Evolutionary conservation across 441 rosid genomes (phyloP), one percentile per base, ranked within the genome.

Genomic region (Adansonia rubrostipa): DNA sequence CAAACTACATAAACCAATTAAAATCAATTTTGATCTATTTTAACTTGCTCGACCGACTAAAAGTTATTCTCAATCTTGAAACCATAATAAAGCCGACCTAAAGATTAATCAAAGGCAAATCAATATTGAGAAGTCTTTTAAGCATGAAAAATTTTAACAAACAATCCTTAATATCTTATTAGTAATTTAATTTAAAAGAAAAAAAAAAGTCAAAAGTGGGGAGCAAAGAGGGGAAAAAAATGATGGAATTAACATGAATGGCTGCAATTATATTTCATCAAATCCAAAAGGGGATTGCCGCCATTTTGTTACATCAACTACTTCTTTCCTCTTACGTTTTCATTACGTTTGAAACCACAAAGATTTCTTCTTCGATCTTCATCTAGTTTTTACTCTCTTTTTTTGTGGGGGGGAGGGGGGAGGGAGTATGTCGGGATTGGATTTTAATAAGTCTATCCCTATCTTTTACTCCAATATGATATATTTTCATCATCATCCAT

Each of bases 261-360:
- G 65, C 58, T 22, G 24, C 6, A 36, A 36, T 64, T 36, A 15
- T 6, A 36, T 14, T 64, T 5, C 13, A n/a, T 44, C 51, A 9
- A 66, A 66, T 20, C 51, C n/a, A 8, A 44, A 66, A 17, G 71
- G 71, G 71, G 4, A 66, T 66, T 66, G 71, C 71, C 71, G 71
- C 71, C 71, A 66, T 36, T 17, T 66, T 28, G 15, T 17, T 9
- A 17, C 3, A 44, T 66, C 14, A 42, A 42, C 71, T 42, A 6
- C 44, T 66, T 2, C 33, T 50, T 51, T 51, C 56, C n/a, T 5
- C 71, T 66, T 48, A 17, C 71, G 71, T 65, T 65, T 40, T 15
- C 70, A 65, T 40, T 65, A 65, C 70, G 70, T 66, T 66, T 42
- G 51, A 66, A 42, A 44, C 5, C 71, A 66, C 71, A 66, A 62